These are phyloP conservation scores for Ogataea parapolymorpha DNA, from an alignment of 805 yeast genomes.

Conservation along the genomic window DNA sequence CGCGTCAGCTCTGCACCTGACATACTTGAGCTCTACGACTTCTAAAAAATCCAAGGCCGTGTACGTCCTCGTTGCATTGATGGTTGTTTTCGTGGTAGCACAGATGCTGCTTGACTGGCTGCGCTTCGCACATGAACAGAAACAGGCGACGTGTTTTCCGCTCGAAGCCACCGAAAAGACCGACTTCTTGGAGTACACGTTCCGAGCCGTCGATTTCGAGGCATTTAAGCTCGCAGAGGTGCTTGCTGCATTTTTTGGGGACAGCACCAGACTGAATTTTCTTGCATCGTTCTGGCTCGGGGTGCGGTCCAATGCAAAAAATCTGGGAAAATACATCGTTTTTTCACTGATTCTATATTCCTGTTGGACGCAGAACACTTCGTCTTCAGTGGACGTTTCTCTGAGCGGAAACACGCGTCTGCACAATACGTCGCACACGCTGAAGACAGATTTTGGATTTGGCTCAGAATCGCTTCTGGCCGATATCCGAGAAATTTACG, in stretches of 20 bases:
- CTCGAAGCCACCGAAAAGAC: slow-evolving; percentile 2
- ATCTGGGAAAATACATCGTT: slow-evolving; percentile 2
- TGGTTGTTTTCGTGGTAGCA: slow-evolving; percentile 1
- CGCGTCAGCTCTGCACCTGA: too few relatives aligned
- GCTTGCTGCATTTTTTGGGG: neutral
- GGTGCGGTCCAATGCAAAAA: slow-evolving; percentile 12
- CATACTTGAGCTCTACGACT: too few relatives aligned
- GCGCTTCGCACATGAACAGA: slow-evolving; percentile 14
- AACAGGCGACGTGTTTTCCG: slow-evolving; percentile 7
- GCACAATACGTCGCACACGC: neutral
- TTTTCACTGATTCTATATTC: slow-evolving; percentile 1
- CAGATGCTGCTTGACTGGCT: slow-evolving; percentile 18
- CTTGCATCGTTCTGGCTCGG: slow-evolving; percentile 18
- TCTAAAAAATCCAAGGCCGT: too few relatives aligned
- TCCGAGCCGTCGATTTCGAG: slow-evolving; percentile 16
- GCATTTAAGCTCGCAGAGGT: slow-evolving; percentile 6
- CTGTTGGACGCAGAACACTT: neutral
- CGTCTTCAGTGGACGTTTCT: neutral
- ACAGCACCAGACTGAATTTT: slow-evolving; percentile 3
- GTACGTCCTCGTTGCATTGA: neutral
- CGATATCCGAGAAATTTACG: neutral
- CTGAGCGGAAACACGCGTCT: neutral
- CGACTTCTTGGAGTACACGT: slow-evolving; percentile 13
- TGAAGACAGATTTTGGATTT: neutral
- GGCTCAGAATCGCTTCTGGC: neutral